Conservation (phyloP, 257 asterid genomes). For the Primulina eburnea region DNA sequence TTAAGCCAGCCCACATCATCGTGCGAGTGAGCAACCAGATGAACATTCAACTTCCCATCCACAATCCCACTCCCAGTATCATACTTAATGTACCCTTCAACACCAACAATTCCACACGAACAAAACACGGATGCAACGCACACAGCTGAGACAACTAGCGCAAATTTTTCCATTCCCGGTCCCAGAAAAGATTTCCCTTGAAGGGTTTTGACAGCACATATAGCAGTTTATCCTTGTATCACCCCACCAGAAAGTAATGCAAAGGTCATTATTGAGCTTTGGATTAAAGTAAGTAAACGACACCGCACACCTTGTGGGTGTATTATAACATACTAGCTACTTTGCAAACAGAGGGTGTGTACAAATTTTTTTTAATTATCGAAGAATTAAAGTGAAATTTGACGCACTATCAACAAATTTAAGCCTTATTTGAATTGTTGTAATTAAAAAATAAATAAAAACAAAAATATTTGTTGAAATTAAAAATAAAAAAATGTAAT, state of each 20-base stretch:
- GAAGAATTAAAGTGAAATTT: too few relatives aligned
- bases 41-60: slow-evolving; percentile 77
- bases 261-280: neutral
- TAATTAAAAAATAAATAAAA: too few relatives aligned
- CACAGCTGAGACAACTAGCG: slow-evolving; percentile 26
- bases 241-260: neutral
- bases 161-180: slow-evolving; percentile 31
- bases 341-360: too few relatives aligned
- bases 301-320: too few relatives aligned
- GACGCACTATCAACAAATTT: too few relatives aligned
- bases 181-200: slow-evolving; percentile 16
- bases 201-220: slow-evolving; percentile 8
- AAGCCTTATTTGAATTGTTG: too few relatives aligned
- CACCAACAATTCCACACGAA: slow-evolving; percentile 35
- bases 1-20: slow-evolving; percentile 97
- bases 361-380: too few relatives aligned
- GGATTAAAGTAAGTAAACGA: neutral
- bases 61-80: slow-evolving; percentile 60
- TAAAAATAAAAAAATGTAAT: too few relatives aligned
- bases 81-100: slow-evolving; percentile 41
- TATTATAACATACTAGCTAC: too few relatives aligned
- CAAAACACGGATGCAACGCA: slow-evolving; percentile 29
- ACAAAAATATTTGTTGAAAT: too few relatives aligned
- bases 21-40: slow-evolving; percentile 85
- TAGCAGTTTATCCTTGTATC: neutral